Evolutionary conservation across 225 moss, liverwort and hornwort genomes (phyloP).

Genomic region (Ulota crispa): DNA sequence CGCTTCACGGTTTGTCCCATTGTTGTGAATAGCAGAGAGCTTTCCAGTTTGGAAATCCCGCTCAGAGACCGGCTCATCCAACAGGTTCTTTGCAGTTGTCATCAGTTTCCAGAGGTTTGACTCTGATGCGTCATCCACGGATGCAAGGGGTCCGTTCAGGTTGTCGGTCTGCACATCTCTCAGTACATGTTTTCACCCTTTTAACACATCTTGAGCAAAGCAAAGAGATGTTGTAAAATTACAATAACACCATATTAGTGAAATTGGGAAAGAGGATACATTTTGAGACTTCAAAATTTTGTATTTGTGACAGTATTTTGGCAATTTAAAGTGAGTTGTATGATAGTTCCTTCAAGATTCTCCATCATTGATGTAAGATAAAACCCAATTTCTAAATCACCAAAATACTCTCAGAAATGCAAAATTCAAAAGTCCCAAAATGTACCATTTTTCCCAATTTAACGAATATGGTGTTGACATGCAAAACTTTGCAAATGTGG

Average conservation of each 20-base stretch:
- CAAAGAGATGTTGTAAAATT: neutral
- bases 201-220: too few relatives aligned
- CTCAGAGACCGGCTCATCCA: conserved; percentile 57
- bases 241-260: too few relatives aligned
- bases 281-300: too few relatives aligned
- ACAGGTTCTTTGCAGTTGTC: conserved; percentile 50
- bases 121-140: conserved; percentile 52
- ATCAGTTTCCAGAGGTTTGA: conserved; percentile 54
- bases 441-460: too few relatives aligned
- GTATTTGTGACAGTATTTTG: too few relatives aligned
- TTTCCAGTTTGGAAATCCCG: conserved; percentile 49
- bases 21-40: conserved; percentile 35
- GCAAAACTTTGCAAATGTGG: neutral
- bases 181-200: neutral
- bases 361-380: too few relatives aligned
- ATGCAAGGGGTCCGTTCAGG: conserved; percentile 43
- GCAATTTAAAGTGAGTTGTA: too few relatives aligned
- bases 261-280: too few relatives aligned
- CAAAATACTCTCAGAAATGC: too few relatives aligned
- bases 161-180: conserved; percentile 52
- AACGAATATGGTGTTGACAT: neutral
- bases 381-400: too few relatives aligned
- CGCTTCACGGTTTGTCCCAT: conserved; percentile 59
- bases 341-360: too few relatives aligned
- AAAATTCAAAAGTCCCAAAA: too few relatives aligned